Evolutionary conservation across 768 basidiomycete genomes (phyloP), one percentile per base, ranked within the genome.

Genomic region (Pisolithus albus): DNA sequence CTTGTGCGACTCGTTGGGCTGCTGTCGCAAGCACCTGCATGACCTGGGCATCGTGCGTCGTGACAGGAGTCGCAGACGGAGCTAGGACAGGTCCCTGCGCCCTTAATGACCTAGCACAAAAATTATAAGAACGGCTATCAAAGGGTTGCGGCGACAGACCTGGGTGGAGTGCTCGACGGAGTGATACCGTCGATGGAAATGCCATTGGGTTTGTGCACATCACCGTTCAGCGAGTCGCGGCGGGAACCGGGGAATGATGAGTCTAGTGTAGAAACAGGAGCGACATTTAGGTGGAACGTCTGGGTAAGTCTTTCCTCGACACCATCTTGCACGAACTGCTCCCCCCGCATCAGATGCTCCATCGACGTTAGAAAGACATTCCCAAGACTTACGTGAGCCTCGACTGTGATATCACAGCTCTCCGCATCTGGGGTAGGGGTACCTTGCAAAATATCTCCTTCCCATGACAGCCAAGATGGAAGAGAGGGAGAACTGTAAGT

Each of bases 401-500:
- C 76, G 23, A 82, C 83, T 15, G 82, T 84, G 53, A 95, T 79
- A 47, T 85, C 81, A 60, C 84, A 83, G 47, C 79, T 83, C 61
- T 84, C 81, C 32, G 90, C 84, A 54, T 88, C 86, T 34, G 81
- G 73, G 38, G 84, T 79, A 16, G 92, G 92, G 37, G 83, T 80
- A 21, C 95, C 95, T 32, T 82, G 81, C 18, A 98, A 74, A 47
- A 83, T 80, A 54, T 91, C 88, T 46, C 83, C 82, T 58, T 86
- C 84, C 93, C 94, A 98, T 13, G 75, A 73, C 26, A 99, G 71
- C 95, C 95, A 99, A 0, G 80, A 59, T 1, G 95, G 95, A 11
- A 95, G 75, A 34, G 71, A 75, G 15, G 93, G 89, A 1, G 91
- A 94, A 58, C 75, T 81, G 62, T 88, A 97, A 15, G 76, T 73